Conservation (phyloP, 139 green algal species). For the Eudorina sp. region DNA sequence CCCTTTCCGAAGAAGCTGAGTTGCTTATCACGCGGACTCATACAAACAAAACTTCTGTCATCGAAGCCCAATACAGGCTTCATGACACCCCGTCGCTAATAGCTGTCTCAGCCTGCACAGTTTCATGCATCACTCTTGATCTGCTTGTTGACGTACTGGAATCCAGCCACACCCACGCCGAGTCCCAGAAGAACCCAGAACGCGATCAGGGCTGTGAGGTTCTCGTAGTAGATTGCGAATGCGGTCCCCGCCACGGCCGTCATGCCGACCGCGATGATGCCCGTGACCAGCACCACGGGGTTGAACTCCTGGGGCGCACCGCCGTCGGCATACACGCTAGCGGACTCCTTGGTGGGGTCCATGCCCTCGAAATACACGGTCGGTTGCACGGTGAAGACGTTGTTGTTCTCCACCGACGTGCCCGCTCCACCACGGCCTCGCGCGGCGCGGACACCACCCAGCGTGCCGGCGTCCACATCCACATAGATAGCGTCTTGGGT, state of each 20-base stretch:
- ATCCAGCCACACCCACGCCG: constrained; percentile 33
- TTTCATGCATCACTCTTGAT: constrained; percentile 32
- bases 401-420: constrained; percentile 95
- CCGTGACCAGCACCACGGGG: constrained; percentile 59
- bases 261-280: constrained; percentile 66
- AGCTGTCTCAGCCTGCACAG: too few relatives aligned
- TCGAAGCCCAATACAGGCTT: too few relatives aligned
- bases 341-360: constrained; percentile 61
- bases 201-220: constrained; percentile 57
- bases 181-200: constrained; percentile 69
- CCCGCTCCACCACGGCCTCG: constrained; percentile 66
- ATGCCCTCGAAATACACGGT: constrained; percentile 90
- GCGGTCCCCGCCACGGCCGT: constrained; percentile 75
- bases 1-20: too few relatives aligned
- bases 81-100: too few relatives aligned
- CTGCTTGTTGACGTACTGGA: constrained; percentile 63
- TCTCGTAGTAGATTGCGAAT: constrained; percentile 77
- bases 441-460: not conserved
- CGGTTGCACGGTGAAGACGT: constrained; percentile 84
- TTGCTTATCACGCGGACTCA: too few relatives aligned
- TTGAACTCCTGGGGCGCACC: constrained; percentile 56
- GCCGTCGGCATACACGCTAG: constrained; percentile 7
- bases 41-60: too few relatives aligned
- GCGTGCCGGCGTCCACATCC: constrained; percentile 64
- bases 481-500: constrained; percentile 80